Evolutionary conservation across 345 rosid species (phyloP).

Genomic region (Murraya koenigii): DNA sequence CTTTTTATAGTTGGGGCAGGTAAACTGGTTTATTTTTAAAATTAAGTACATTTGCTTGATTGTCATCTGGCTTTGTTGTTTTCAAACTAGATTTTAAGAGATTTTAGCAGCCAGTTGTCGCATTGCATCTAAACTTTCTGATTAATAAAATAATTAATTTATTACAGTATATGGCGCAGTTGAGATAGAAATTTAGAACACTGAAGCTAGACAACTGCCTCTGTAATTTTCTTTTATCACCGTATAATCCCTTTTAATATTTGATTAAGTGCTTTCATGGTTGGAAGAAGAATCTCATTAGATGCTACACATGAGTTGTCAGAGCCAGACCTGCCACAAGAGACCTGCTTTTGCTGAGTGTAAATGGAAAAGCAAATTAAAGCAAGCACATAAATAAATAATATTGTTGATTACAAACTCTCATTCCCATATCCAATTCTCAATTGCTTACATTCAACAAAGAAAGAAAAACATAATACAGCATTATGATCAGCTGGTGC

Average conservation of each 20-base stretch:
- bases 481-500: background rate
- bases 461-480: constrained; percentile 8
- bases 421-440: background rate
- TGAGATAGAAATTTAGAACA: background rate
- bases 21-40: constrained; percentile 25
- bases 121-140: background rate
- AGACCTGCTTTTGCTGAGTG: background rate
- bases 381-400: background rate
- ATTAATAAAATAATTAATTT: too few species aligned
- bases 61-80: background rate
- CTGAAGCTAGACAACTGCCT: background rate
- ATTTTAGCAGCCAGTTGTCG: background rate
- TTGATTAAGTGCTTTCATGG: constrained; percentile 1
- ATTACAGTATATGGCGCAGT: too few species aligned
- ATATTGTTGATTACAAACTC: background rate
- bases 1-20: constrained; percentile 49
- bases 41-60: constrained; percentile 15
- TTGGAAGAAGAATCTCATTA: constrained; percentile 4
- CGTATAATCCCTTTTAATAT: background rate
- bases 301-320: background rate
- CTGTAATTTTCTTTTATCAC: background rate
- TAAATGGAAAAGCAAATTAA: background rate
- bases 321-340: too few species aligned
- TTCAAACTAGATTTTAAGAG: constrained; percentile 3
- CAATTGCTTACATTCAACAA: constrained; percentile 10